Conservation (phyloP, 2,329 filamentous ascomycete genomes). For the Purpureocillium lavendulum region DNA sequence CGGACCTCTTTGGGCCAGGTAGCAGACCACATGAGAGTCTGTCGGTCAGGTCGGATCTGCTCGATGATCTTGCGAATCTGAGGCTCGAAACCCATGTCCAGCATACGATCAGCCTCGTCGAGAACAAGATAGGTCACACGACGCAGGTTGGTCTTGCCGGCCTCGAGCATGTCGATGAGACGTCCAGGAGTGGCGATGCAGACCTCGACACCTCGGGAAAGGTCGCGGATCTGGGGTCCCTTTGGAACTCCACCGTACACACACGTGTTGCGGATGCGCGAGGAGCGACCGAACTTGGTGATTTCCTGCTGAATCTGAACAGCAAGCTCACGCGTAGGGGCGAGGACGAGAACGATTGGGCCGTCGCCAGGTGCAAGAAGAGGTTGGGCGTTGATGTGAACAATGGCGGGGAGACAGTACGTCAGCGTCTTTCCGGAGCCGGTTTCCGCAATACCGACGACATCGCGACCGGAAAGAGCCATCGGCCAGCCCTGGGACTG, state of each 20-base stretch:
- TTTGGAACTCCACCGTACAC: conserved; percentile 99
- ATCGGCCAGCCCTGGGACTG: conserved; percentile 99
- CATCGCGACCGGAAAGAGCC: conserved; percentile 95
- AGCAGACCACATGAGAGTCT: conserved; percentile 99
- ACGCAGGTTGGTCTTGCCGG: conserved; percentile 94
- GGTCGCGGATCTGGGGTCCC: conserved; percentile 91
- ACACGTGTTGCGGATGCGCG: conserved; percentile 95
- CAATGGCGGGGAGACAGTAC: conserved; percentile 95
- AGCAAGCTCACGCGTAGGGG: conserved; percentile 93
- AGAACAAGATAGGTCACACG: conserved; percentile 97
- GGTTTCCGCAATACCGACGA: conserved; percentile 98
- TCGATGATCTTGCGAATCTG: conserved; percentile 98
- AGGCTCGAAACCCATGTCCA: conserved; percentile 99
- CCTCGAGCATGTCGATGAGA: conserved; percentile 97
- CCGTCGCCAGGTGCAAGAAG: conserved; percentile 91
- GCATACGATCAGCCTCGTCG: conserved; percentile 98
- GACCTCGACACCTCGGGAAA: conserved; percentile 91
- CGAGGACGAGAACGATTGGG: conserved; percentile 91
- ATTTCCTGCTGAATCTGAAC: conserved; percentile 99
- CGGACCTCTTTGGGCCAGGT: conserved; percentile 99
- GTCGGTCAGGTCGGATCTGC: conserved; percentile 95
- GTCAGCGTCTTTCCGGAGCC: conserved; percentile 98
- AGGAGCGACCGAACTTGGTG: conserved; percentile 96
- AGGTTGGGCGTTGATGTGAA: conserved; percentile 98
- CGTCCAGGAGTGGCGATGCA: conserved; percentile 97